Evolutionary conservation across 164 flowering plant genomes (phyloP).

Genomic region (Nymphaea thermarum): DNA sequence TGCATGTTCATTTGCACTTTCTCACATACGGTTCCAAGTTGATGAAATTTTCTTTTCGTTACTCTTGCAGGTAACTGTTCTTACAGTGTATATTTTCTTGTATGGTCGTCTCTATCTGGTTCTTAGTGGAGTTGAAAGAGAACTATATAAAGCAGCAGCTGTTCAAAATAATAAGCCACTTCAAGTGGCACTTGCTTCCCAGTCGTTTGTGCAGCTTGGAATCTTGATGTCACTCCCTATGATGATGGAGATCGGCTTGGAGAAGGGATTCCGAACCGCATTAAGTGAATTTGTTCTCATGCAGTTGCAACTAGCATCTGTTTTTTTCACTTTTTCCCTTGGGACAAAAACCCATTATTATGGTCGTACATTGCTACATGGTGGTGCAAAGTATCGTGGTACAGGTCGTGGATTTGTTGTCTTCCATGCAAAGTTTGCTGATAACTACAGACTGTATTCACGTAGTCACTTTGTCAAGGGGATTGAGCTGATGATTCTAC

Average conservation of each 20-base stretch:
- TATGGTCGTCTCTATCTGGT: constrained; percentile 96
- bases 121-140: constrained; percentile 91
- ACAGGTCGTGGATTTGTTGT: constrained; percentile 99
- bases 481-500: constrained; percentile 79
- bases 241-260: constrained; percentile 97
- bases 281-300: constrained; percentile 81
- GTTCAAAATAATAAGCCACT: constrained; percentile 62
- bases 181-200: constrained; percentile 94
- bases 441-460: constrained; percentile 84
- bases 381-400: constrained; percentile 87
- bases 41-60: background rate
- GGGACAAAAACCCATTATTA: constrained; percentile 95
- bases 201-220: constrained; percentile 91
- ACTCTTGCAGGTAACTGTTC: constrained; percentile 63
- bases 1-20: too few species aligned
- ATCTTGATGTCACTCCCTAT: constrained; percentile 89
- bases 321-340: constrained; percentile 94
- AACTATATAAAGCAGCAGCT: constrained; percentile 31
- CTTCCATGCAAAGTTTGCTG: constrained; percentile 94
- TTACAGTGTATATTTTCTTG: constrained; percentile 83
- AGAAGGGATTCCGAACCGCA: constrained; percentile 85
- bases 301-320: constrained; percentile 93
- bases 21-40: too few species aligned
- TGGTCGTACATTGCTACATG: constrained; percentile 93
- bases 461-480: constrained; percentile 98